Evolutionary conservation across 495 filamentous ascomycete genomes (phyloP), one percentile per base, ranked within the genome.

Genomic region (Lasiosphaeris hirsuta): DNA sequence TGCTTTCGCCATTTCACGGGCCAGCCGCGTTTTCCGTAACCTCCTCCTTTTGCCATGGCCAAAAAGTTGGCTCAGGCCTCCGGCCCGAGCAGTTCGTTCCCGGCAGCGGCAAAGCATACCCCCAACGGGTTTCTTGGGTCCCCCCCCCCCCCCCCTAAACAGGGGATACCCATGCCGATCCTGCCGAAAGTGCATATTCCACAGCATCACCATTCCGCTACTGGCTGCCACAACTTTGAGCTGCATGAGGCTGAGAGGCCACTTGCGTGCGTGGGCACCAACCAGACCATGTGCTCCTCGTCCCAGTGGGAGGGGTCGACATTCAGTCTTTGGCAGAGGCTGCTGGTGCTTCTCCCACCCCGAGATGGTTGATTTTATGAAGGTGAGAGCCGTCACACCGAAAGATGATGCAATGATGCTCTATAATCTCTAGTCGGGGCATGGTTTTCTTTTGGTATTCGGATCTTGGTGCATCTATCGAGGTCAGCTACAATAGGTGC

Each of bases 131-230:
- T n/a, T n/a, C n/a, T 30, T 30, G 23, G 23, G 44, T 44, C 4
- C 10, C 35, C n/a, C n/a, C n/a, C n/a, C n/a, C n/a, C n/a, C n/a
- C n/a, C n/a, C 18, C 15, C 4, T 6, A 37, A 34, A 51, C 41
- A 54, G 48, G 36, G 43, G 46, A 35, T 18, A 7, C n/a, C 47
- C 51, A 18, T 57, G 52, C 17, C 40, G 62, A 54, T 58, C 47
- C 42, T 4, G 42, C 6, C 30, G 17, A 37, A 15, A 30, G 35
- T 63, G 63, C 63, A 66, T 30, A 4, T 44, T 46, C 14, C 36
- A 52, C 49, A 50, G 40, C 57, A 63, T 66, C 51, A 59, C 30
- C 1, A 23, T 44, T 33, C 42, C 19, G 42, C 42, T n/a, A 56
- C 52, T 57, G 60, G 51, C 54, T 59, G 38, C 41, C 54, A 50